phyloP scores from a whole-genome alignment of 2,329 filamentous ascomycete genomes.

The Rhynchosporium graminicola region DNA sequence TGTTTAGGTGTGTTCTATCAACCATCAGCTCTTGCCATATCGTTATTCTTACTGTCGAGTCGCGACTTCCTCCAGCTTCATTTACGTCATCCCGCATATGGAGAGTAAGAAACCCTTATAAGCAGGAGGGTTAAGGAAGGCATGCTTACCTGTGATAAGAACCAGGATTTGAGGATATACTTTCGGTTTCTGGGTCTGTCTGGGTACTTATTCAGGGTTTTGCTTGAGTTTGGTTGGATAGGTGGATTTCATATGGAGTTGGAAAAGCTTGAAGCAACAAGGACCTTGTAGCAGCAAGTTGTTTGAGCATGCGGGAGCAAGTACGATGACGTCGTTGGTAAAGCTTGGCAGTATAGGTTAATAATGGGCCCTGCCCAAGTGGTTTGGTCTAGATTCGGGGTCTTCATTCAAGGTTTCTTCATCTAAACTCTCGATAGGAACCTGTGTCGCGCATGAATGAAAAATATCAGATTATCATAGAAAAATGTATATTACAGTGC shows the following conservation, averaged over 20 bases:
- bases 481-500: too few relatives aligned
- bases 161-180: constrained; percentile 25
- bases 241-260: constrained; percentile 6
- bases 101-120: constrained; percentile 14
- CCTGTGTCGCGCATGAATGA: background rate
- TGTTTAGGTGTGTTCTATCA: constrained; percentile 13
- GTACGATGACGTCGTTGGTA: constrained; percentile 15
- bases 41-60: background rate
- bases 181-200: constrained; percentile 3
- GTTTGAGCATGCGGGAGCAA: constrained; percentile 8
- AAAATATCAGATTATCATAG: background rate
- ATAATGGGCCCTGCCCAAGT: background rate
- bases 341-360: background rate
- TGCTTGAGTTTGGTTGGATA: constrained; percentile 15
- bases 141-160: background rate
- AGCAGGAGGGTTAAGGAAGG: background rate
- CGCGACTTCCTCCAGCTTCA: constrained; percentile 12
- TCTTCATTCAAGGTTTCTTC: background rate
- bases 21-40: constrained; percentile 29
- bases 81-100: constrained; percentile 21
- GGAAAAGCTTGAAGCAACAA: background rate
- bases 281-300: too few relatives aligned
- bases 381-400: constrained; percentile 11
- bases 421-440: background rate
- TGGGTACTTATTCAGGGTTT: constrained; percentile 17